Evolutionary conservation across 2,329 filamentous ascomycete species (phyloP).

Genomic region (Mariannaea elegans): DNA sequence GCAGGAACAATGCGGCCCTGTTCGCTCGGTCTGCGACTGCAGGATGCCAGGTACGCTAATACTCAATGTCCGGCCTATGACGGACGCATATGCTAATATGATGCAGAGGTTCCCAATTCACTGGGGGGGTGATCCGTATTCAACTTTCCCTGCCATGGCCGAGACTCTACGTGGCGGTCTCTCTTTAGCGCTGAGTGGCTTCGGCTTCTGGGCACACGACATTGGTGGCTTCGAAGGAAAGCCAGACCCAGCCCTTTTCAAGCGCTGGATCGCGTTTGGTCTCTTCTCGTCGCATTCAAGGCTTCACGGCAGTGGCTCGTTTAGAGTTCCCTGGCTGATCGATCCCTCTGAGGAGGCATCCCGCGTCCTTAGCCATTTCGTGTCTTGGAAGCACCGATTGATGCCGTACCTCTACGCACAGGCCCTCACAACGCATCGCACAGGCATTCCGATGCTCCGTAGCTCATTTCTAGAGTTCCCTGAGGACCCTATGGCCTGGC

Average conservation of each 20-base stretch:
- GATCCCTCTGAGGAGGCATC: conserved; percentile 62
- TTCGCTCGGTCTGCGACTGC: conserved; percentile 74
- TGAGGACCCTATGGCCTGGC: conserved; percentile 71
- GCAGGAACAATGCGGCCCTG: conserved; percentile 63
- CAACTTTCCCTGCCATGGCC: conserved; percentile 76
- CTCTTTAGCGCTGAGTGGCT: conserved; percentile 69
- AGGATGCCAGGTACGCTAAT: conserved; percentile 47
- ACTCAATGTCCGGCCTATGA: not conserved
- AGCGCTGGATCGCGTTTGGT: conserved; percentile 80
- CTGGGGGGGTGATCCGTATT: conserved; percentile 81
- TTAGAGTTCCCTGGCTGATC: conserved; percentile 77
- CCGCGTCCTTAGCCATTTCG: conserved; percentile 39
- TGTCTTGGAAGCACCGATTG: conserved; percentile 52
- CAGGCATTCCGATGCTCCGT: conserved; percentile 69
- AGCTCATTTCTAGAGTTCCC: conserved; percentile 76
- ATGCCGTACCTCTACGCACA: conserved; percentile 63
- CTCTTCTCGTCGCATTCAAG: conserved; percentile 75
- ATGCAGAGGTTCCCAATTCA: conserved; percentile 74
- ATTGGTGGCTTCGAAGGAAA: conserved; percentile 77
- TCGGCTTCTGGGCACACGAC: conserved; percentile 74
- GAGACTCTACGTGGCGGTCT: conserved; percentile 74
- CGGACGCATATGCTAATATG: not conserved
- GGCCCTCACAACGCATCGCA: conserved; percentile 49
- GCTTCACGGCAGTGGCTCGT: conserved; percentile 74
- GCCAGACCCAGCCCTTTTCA: conserved; percentile 74